phyloP scores from a whole-genome alignment of 78 protist species.

The Protostelium mycophagum region DNA sequence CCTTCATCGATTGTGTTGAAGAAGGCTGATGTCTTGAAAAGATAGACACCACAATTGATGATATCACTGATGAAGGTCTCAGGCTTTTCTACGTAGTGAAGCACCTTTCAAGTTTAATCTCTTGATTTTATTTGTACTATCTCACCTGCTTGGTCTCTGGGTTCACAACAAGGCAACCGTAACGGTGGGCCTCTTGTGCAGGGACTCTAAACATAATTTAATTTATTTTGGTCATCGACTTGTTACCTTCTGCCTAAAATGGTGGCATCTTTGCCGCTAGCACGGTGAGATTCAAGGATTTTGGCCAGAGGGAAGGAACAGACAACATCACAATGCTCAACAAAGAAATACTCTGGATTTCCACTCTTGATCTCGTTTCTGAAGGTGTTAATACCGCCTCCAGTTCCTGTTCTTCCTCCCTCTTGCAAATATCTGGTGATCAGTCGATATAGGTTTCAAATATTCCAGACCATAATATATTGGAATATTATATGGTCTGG shows the following conservation, averaged over 20 bases:
- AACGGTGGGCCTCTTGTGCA: slow-evolving; percentile 34
- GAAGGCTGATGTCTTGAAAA: slow-evolving; percentile 22
- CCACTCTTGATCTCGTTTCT: slow-evolving; percentile 15
- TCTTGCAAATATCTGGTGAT: slow-evolving; percentile 50
- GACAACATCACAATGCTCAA: slow-evolving; percentile 47
- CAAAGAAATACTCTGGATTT: slow-evolving; percentile 33
- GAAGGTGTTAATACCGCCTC: slow-evolving; percentile 55
- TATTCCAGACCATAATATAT: neutral
- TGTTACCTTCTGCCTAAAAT: slow-evolving; percentile 36
- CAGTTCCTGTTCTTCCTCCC: slow-evolving; percentile 57
- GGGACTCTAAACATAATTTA: neutral
- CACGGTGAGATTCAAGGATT: slow-evolving; percentile 16
- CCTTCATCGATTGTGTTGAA: slow-evolving; percentile 24
- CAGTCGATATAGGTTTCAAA: slow-evolving; percentile 8
- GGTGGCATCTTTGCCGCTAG: slow-evolving; percentile 5
- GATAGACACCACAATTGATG: slow-evolving; percentile 69
- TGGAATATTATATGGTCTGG: neutral
- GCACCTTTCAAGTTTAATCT: slow-evolving; percentile 28
- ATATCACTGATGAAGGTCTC: slow-evolving; percentile 42
- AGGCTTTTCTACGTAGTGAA: slow-evolving; percentile 67
- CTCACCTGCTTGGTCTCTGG: neutral
- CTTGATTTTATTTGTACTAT: neutral
- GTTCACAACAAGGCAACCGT: slow-evolving; percentile 40
- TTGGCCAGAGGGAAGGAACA: slow-evolving; percentile 51
- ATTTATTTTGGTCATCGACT: neutral